Percentiles rank a stretch among this genome's conserved stretches.
phyloP scores from a whole-genome alignment of 2,329 filamentous ascomycete species.

The Colletotrichum sp. region DNA sequence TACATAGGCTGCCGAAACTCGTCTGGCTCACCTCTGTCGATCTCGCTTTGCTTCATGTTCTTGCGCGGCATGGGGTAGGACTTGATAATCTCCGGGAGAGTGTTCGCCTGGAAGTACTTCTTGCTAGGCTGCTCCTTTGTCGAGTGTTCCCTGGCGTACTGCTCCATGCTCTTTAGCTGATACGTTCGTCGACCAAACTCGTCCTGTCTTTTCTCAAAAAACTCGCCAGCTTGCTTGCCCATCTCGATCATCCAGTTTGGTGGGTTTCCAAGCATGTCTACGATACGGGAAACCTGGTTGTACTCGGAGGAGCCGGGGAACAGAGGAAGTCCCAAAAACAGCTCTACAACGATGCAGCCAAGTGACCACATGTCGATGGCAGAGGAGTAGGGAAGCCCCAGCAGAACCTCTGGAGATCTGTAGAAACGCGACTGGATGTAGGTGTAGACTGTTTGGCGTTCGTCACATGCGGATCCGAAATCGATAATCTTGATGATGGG shows the following conservation, averaged over 20 bases:
- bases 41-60: conserved; percentile 97
- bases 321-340: conserved; percentile 91
- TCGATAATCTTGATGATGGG: conserved; percentile 99
- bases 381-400: conserved; percentile 96
- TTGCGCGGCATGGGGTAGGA: conserved; percentile 98
- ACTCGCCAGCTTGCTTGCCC: conserved; percentile 96
- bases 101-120: conserved; percentile 97
- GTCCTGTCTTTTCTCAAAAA: conserved; percentile 91
- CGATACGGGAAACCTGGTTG: conserved; percentile 96
- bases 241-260: conserved; percentile 99
- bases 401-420: conserved; percentile 90
- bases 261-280: conserved; percentile 96
- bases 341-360: conserved; percentile 96
- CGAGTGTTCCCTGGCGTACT: conserved; percentile 93
- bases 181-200: conserved; percentile 93
- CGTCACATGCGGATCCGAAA: conserved; percentile 97
- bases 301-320: conserved; percentile 99
- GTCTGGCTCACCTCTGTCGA: conserved; percentile 79
- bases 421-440: conserved; percentile 99
- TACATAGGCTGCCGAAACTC: background rate
- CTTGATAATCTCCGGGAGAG: conserved; percentile 95
- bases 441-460: conserved; percentile 97
- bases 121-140: conserved; percentile 99
- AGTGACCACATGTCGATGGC: conserved; percentile 99
- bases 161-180: conserved; percentile 95